Base-by-base conservation (phyloP, 371 early-diverging fungal species). In the Rhizopus arrhizus region DNA sequence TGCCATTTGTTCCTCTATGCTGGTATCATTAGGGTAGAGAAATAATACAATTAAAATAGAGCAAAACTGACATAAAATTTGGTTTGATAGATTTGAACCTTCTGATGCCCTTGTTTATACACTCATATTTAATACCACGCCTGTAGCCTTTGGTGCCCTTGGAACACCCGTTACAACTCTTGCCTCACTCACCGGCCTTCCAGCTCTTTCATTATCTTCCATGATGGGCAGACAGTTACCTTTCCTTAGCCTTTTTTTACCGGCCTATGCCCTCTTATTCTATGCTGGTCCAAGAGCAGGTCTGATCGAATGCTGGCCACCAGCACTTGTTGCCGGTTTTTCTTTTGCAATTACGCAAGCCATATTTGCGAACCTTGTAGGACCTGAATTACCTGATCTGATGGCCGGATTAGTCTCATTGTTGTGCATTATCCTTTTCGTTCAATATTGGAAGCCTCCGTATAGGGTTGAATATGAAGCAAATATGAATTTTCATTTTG, bases 171-270 rank as follows among this genome's bases (percentile, higher is more conserved):
- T 76, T 2, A 73, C 72, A 12, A 76, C 73, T 11, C 36, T 80
- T 11, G 77, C 74, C 6, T 41, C 66, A 0, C 53, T 76, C 4
- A 76, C 77, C 1, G 71, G 63, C 1, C 56, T 74, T 6, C 64
- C 75, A 15, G 68, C 56, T 2, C 62, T 58, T 60, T 55, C 69
- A 0, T 34, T 80, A 16, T 66, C 73, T 0, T 75, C 74, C 28
- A 74, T 80, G 75, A 62, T 76, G 59, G 80, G 77, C 12, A 62
- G 77, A 9, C 73, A 76, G 31, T 53, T 80, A 13, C 77, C 80
- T n/a, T 51, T 80, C 13, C 16, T 71, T 15, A 70, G 73, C 48
- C 52, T 80, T 28, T 71, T 76, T 49, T 45, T 80, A 42, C 80
- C 80, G 2, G 31, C 54, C 3, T 76, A 80, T 45, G 71, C 68